A percentile compares a stretch with the other conserved stretches of the same genome.
phyloP scores from a whole-genome alignment of 495 filamentous ascomycete species.

The Hapsidospora chrysogenum region DNA sequence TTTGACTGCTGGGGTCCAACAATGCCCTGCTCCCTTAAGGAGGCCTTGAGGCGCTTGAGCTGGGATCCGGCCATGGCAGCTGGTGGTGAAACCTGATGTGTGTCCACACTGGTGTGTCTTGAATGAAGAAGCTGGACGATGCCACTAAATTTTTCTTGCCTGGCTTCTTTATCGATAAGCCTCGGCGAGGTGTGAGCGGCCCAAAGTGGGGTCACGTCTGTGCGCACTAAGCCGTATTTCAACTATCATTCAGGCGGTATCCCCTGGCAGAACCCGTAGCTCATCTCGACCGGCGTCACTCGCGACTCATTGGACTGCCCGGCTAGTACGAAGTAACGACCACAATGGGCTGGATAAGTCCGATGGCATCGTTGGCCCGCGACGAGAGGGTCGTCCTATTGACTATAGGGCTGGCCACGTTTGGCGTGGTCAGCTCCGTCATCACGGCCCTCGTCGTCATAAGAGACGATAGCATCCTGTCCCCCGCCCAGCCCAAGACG shows the following conservation, averaged over 20 bases:
- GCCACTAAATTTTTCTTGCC: conserved; percentile 10
- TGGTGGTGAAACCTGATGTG: too few species aligned
- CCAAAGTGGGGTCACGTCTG: too few species aligned
- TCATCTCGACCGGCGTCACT: too few species aligned
- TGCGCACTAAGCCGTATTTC: too few species aligned
- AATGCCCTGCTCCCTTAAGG: conserved; percentile 71
- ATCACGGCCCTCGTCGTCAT: conserved; percentile 22
- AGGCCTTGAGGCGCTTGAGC: conserved; percentile 85
- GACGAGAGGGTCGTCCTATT: conserved; percentile 27
- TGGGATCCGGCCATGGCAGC: conserved; percentile 79
- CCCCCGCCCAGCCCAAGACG: conserved; percentile 30
- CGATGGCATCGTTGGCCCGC: conserved; percentile 12
- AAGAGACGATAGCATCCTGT: conserved; percentile 29
- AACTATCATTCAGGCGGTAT: too few species aligned
- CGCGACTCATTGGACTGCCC: too few species aligned
- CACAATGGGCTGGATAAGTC: conserved; percentile 14
- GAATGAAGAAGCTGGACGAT: conserved; percentile 5
- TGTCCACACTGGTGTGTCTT: background rate
- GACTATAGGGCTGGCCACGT: conserved; percentile 19
- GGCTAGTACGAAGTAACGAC: too few species aligned
- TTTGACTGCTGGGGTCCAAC: conserved; percentile 81
- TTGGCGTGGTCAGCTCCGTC: conserved; percentile 19
- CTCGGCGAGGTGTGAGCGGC: too few species aligned
- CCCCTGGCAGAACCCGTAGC: too few species aligned
- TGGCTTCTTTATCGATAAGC: too few species aligned